Evolutionary conservation across 1,284 basidiomycete species (phyloP), one percentile per base, ranked within the genome.

Genomic region (Fomitopsis schrenkii): DNA sequence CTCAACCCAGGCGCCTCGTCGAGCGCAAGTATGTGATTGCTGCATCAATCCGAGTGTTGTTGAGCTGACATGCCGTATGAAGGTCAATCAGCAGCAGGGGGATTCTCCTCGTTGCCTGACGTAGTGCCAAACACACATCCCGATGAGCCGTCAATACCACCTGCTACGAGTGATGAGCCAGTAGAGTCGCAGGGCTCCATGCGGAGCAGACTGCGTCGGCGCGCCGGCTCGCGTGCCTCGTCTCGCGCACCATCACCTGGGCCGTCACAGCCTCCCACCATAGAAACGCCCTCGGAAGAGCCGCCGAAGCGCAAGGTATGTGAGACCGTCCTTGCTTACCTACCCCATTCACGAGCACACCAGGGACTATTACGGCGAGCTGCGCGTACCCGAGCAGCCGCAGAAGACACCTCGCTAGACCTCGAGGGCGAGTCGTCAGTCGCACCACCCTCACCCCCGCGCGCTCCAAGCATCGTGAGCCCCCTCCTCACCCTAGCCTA

Each of bases 61-160:
- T 30, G 22, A 28, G 28, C 46, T 48, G 6, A 46, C 44, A 46
- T 19, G 22, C 6, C 9, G 8, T 19, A 7, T 4, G 19, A 19
- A 30, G 46, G 22, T 15, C 5, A 4, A 12, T 30, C 46, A 8
- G 6, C 26, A 17, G 22, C 3, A 15, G 46, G 9, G 12, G 26
- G 10, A 5, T 22, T 48, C 46, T 62, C 61, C 0, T 55, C 66
- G 9, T 62, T 75, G 0, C 74, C 74, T 3, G 73, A 75, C 30
- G 64, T 73, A 1, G 67, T 75, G 0, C 70, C 71, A 0, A 75
- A 76, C 55, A 73, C 76, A 0, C 62, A 71, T 42, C 65, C 70
- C n/a, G 70, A 72, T 1, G 74, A 75, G 57, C 72, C 73, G 1
- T 70, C 70, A 0, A 61, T 70, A 4, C 67, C 71, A 10, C 67